Evolutionary conservation across 139 green algal species (phyloP).

Genomic region (Coccomyxa sp.): DNA sequence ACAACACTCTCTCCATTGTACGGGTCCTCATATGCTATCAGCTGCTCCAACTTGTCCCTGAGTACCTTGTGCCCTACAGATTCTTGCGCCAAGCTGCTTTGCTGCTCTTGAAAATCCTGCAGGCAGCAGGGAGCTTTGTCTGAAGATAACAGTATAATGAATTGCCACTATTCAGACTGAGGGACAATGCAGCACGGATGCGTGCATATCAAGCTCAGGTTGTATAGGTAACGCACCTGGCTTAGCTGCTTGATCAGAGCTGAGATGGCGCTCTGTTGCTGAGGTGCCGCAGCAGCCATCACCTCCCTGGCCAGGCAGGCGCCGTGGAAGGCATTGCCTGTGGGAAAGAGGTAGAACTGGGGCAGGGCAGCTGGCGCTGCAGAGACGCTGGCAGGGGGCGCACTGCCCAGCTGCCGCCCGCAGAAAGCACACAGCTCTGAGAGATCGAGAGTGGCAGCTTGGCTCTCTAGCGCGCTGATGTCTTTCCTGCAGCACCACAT

Average conservation of each 20-base stretch:
- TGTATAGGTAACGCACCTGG: slow-evolving; percentile 8
- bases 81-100: neutral
- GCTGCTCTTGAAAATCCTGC: slow-evolving; percentile 12
- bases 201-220: neutral
- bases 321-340: slow-evolving; percentile 61
- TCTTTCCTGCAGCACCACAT: slow-evolving; percentile 24
- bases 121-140: slow-evolving; percentile 8
- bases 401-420: slow-evolving; percentile 32
- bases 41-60: slow-evolving; percentile 34
- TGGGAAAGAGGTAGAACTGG: slow-evolving; percentile 76
- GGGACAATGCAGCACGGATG: neutral
- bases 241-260: slow-evolving; percentile 10
- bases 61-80: slow-evolving; percentile 24
- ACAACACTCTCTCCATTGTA: slow-evolving; percentile 60
- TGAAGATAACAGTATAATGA: neutral
- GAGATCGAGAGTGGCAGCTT: slow-evolving; percentile 45
- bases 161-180: neutral
- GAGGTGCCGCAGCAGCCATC: slow-evolving; percentile 25
- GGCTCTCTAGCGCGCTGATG: slow-evolving; percentile 37
- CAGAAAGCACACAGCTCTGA: slow-evolving; percentile 57
- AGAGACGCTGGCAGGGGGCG: slow-evolving; percentile 29
- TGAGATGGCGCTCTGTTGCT: slow-evolving; percentile 15
- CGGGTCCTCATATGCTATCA: slow-evolving; percentile 62
- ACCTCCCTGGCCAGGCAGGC: slow-evolving; percentile 56
- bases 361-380: slow-evolving; percentile 54